Percentiles rank a stretch among this genome's conserved stretches.
These are phyloP conservation scores for Primulina huaijiensis DNA, from an alignment of 257 asterid species.

Conservation along the genomic window DNA sequence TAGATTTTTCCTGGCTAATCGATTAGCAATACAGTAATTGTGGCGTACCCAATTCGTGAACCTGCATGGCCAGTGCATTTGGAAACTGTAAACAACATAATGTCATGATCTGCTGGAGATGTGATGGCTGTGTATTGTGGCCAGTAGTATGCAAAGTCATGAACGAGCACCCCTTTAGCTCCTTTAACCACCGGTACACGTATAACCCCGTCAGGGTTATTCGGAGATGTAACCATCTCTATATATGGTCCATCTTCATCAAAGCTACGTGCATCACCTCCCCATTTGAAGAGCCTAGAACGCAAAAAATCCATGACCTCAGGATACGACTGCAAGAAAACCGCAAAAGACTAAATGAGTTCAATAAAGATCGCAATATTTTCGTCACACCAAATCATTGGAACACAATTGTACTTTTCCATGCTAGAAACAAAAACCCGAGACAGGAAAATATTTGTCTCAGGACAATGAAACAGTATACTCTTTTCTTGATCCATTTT, in stretches of 20 bases:
- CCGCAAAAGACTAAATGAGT: background rate
- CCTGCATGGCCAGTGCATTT: slow-evolving; percentile 95
- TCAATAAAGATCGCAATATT: background rate
- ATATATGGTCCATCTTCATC: slow-evolving; percentile 52
- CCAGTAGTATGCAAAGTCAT: slow-evolving; percentile 90
- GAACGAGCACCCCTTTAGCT: slow-evolving; percentile 41
- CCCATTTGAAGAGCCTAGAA: slow-evolving; percentile 65
- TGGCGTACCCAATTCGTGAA: slow-evolving; percentile 74
- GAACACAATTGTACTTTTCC: too few species aligned
- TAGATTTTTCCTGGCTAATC: background rate
- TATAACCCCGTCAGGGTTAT: slow-evolving; percentile 60
- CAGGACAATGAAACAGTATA: slow-evolving; percentile 13
- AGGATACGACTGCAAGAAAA: slow-evolving; percentile 52
- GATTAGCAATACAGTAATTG: background rate
- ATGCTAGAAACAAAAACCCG: slow-evolving; percentile 26
- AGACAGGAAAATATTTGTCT: slow-evolving; percentile 38
- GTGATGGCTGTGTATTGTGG: slow-evolving; percentile 81
- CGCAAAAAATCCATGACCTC: slow-evolving; percentile 48
- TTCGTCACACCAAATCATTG: too few species aligned
- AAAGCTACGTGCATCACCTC: slow-evolving; percentile 60
- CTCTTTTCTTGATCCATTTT: slow-evolving; percentile 19
- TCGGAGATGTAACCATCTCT: slow-evolving; percentile 77
- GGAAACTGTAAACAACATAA: slow-evolving; percentile 84
- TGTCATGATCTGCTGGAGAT: slow-evolving; percentile 49
- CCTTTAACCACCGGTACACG: slow-evolving; percentile 57